Base-by-base conservation (phyloP, 2,329 filamentous ascomycete genomes). In the Cryphonectria naterciae region DNA sequence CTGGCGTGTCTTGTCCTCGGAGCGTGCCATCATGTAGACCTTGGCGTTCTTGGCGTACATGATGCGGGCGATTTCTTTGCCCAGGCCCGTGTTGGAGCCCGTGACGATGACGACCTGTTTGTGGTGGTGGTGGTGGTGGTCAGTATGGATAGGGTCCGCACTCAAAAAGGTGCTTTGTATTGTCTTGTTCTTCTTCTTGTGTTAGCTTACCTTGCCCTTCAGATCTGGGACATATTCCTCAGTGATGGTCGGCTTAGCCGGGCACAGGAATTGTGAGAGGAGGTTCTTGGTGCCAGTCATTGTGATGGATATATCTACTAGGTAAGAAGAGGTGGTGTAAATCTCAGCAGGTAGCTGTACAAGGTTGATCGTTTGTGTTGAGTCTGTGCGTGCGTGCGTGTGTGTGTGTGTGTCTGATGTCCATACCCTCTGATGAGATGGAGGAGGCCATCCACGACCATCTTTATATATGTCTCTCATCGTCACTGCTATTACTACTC, bases 1-100 rank as follows among this genome's bases (percentile, higher is more conserved):
- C 0, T 74, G 69, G 5, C 80, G 76, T 49, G 79, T 82, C 73
- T 84, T 84, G 15, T 78, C 74, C 58, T 78, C 73, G 8, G 80
- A 82, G 56, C 86, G 84, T 4, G 81, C 82, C 7, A 84, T 85
- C 65, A 88, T 75, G 75, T 87, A 88, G 49, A 88, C 61, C 32
- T 54, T 68, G 7, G 69, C 69, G 35, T 68, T 68, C 37, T 65
- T 71, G 32, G 66, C 56, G 32, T 71, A 71, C 17, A 71, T 39
- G 4, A 71, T 65, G 25, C 61, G 49, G 37, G 66, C 66, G 7
- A 71, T 67, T 32, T 71, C 69, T 60, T 68, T 68, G 39, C 69
- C 66, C 4, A 68, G 46, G 19, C 69, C 69, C 5, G 69, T 71
- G 60, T 71, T 68, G 22, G 69, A 68, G 22, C 69, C 69, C 6